Evolutionary conservation across 1,284 basidiomycete genomes (phyloP).

Genomic region (Sporisorium exsertum): DNA sequence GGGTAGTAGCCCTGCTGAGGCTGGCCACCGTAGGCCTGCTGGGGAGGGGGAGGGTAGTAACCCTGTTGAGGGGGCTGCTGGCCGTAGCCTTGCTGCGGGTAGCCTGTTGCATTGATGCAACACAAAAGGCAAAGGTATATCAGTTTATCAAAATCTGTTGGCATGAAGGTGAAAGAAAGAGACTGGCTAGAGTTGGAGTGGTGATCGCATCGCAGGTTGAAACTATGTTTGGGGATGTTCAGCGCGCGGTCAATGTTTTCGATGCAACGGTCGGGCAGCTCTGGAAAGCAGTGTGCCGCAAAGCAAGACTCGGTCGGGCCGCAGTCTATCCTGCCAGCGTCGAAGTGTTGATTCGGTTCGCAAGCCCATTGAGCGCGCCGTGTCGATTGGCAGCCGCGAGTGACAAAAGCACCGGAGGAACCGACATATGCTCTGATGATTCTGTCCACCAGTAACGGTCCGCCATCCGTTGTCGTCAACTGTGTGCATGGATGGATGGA

Average conservation of each 20-base stretch:
- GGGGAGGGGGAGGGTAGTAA: slow-evolving; percentile 56
- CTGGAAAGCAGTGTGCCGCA: not conserved
- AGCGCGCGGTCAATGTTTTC: not conserved
- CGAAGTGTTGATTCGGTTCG: not conserved
- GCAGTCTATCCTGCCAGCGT: not conserved
- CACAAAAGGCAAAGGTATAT: not conserved
- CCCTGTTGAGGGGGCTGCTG: slow-evolving; percentile 40
- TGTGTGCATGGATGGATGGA: not conserved
- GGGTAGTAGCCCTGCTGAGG: slow-evolving; percentile 54
- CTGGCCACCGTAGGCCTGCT: slow-evolving; percentile 58
- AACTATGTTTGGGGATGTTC: not conserved
- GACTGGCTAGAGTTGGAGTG: not conserved
- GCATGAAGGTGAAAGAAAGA: not conserved
- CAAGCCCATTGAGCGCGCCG: not conserved
- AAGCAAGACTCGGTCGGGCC: not conserved
- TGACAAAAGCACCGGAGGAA: too few species aligned
- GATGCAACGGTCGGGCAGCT: too few species aligned
- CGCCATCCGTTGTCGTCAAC: not conserved
- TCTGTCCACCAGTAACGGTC: not conserved
- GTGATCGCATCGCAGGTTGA: not conserved
- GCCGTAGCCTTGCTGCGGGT: slow-evolving; percentile 46
- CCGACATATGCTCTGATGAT: not conserved
- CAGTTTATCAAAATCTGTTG: not conserved
- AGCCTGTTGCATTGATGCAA: slow-evolving; percentile 19
- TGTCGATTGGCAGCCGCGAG: not conserved